These are phyloP conservation scores for Coffea humblotiana DNA, from an alignment of 305 asterid genomes.

Conservation along the genomic window DNA sequence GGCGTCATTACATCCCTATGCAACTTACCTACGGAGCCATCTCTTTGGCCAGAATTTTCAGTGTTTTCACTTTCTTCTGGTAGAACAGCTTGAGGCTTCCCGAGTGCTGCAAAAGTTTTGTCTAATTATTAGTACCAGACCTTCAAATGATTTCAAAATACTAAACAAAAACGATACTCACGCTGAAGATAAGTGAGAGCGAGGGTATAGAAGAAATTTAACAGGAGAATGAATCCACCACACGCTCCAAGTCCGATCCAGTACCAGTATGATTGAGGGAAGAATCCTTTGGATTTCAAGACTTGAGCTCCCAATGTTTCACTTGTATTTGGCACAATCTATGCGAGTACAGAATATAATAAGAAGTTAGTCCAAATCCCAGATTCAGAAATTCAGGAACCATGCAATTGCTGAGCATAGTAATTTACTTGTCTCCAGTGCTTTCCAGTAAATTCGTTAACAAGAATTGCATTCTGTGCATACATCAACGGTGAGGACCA, in stretches of 20 bases:
- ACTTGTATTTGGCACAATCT: slow-evolving; percentile 23
- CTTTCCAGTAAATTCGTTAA: slow-evolving; percentile 40
- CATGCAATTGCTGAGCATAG: background rate
- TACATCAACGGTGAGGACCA: slow-evolving; percentile 74
- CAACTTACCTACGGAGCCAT: background rate
- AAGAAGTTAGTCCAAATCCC: background rate
- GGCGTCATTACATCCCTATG: background rate
- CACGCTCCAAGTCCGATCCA: slow-evolving; percentile 49
- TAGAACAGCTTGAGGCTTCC: slow-evolving; percentile 57
- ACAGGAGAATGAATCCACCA: slow-evolving; percentile 35
- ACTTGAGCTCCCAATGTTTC: slow-evolving; percentile 38
- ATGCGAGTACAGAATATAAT: background rate
- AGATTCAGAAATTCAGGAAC: background rate
- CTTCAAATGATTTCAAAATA: background rate
- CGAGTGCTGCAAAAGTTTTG: slow-evolving; percentile 46
- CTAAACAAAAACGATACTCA: slow-evolving; percentile 23
- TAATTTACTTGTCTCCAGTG: slow-evolving; percentile 38
- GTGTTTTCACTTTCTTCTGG: slow-evolving; percentile 36
- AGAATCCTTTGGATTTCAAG: slow-evolving; percentile 35
- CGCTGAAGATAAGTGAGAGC: slow-evolving; percentile 45
- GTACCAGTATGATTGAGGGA: slow-evolving; percentile 42
- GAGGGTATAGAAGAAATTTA: slow-evolving; percentile 27
- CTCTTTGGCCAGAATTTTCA: slow-evolving; percentile 1
- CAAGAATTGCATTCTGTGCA: slow-evolving; percentile 55
- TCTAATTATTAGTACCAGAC: background rate